phyloP scores from a whole-genome alignment of 306 rosid species.

The Pachyrhizus erosus region DNA sequence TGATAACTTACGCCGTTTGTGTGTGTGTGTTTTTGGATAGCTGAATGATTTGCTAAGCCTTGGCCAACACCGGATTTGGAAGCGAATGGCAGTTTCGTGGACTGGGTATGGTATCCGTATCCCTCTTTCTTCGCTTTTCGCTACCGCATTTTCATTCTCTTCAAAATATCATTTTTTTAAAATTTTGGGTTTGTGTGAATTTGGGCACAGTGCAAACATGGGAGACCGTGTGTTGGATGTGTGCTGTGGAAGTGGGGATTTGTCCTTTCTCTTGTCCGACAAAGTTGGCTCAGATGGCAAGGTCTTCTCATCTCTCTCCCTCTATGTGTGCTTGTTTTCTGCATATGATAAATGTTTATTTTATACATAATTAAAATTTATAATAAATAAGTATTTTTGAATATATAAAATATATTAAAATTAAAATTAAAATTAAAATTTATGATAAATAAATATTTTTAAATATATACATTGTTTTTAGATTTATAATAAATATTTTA shows the following conservation, averaged over 20 bases:
- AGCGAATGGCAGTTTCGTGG: constrained; percentile 93
- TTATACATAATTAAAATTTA: too few species aligned
- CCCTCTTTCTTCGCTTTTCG: background rate
- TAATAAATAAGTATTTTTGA: too few species aligned
- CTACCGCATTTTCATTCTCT: background rate
- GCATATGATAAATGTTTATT: too few species aligned
- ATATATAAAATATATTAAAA: too few species aligned
- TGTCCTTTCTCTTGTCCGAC: constrained; percentile 74
- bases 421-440: too few species aligned
- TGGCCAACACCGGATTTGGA: constrained; percentile 94
- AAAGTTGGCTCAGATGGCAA: constrained; percentile 74
- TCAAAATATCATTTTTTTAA: background rate
- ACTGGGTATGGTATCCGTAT: constrained; percentile 58
- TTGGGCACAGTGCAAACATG: constrained; percentile 62
- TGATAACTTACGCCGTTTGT: background rate
- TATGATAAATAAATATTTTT: too few species aligned
- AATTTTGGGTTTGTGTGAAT: constrained; percentile 8
- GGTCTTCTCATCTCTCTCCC: constrained; percentile 23
- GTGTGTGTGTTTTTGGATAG: constrained; percentile 37
- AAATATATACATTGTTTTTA: too few species aligned
- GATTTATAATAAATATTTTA: too few species aligned
- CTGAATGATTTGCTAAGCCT: constrained; percentile 80
- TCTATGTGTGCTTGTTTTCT: too few species aligned
- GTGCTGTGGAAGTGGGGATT: constrained; percentile 98
- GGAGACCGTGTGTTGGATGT: constrained; percentile 82